These are phyloP conservation scores for Laburnicola sp. DNA, from an alignment of 2,329 filamentous ascomycete species.

Conservation along the genomic window DNA sequence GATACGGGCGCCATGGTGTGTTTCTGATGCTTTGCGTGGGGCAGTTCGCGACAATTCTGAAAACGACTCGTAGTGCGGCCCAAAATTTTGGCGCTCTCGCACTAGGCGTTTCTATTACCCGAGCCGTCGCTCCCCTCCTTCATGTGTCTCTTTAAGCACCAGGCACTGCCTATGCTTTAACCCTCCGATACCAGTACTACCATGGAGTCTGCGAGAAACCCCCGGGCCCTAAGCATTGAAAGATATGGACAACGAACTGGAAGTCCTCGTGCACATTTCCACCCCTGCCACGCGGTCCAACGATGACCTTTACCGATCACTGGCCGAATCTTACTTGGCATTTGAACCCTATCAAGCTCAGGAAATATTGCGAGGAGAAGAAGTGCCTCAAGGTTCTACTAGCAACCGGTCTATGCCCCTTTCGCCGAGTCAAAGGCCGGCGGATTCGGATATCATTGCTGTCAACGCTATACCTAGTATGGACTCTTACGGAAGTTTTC, in stretches of 20 bases:
- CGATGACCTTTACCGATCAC: constrained; percentile 47
- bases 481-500: constrained; percentile 42
- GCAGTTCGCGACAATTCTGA: constrained; percentile 20
- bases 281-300: constrained; percentile 47
- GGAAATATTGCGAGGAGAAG: background rate
- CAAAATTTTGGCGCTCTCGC: constrained; percentile 17
- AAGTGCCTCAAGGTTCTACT: background rate
- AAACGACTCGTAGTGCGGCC: constrained; percentile 11
- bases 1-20: constrained; percentile 52
- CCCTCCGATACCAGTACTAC: background rate
- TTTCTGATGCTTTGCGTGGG: constrained; percentile 16
- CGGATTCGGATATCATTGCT: background rate
- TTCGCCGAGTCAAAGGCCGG: background rate
- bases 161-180: background rate
- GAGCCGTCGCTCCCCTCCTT: constrained; percentile 1
- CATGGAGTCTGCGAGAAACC: background rate
- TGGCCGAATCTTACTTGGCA: constrained; percentile 47
- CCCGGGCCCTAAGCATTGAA: background rate
- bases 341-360: constrained; percentile 31
- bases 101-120: constrained; percentile 2
- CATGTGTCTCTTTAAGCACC: background rate
- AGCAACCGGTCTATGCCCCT: background rate
- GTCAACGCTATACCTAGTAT: constrained; percentile 24
- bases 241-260: constrained; percentile 36
- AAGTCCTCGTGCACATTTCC: constrained; percentile 53